Evolutionary conservation across 768 basidiomycete genomes (phyloP), one percentile per base, ranked within the genome.

Genomic region (Hypsizygus marmoreus): DNA sequence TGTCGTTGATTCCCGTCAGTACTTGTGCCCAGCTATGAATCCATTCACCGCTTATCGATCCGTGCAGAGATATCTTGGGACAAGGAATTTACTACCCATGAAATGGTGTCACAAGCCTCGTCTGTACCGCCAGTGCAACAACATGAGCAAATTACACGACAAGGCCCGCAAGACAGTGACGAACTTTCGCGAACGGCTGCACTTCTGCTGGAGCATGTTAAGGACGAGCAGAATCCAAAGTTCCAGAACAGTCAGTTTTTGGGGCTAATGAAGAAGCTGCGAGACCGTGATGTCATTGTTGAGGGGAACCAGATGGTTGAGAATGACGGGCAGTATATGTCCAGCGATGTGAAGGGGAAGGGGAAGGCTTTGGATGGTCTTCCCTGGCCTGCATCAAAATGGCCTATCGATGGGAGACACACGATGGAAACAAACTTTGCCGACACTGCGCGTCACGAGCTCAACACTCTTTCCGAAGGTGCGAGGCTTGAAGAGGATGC

Each of bases 231-330:
- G 57, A 92, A 90, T 59, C 81, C 84, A 26, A 97, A 95, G 62
- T 93, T 97, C 58, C 76, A 81, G 65, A 79, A 91, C 24, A 92
- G 90, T 63, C 75, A 80, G 47, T 97, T 97, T 62, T 73, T 97
- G 74, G 76, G 76, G 16, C 74, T 97, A 20, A 95, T 97, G 93
- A 80, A 77, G 40, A 83, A 90, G 62, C 67, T 97, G 44, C 74
- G 90, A 29, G 93, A 94, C 64, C 80, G 84, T 6, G 79, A 87
- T 57, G 74, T 91, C 30, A 75, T 84, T 12, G 84, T 95, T 2
- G 82, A 88, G 37, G 89, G 86, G 14, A 84, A 93, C 58, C 67
- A 84, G 40, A 80, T 97, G 65, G 87, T 95, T 9, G 67, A 77
- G 46, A 81, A 71, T 40, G 71, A 71, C 36, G 71, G 68, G 9